Percentiles rank a stretch among this genome's conserved stretches.
phyloP scores from a whole-genome alignment of 169 alveolate genomes.

The Eimeria maxima region DNA sequence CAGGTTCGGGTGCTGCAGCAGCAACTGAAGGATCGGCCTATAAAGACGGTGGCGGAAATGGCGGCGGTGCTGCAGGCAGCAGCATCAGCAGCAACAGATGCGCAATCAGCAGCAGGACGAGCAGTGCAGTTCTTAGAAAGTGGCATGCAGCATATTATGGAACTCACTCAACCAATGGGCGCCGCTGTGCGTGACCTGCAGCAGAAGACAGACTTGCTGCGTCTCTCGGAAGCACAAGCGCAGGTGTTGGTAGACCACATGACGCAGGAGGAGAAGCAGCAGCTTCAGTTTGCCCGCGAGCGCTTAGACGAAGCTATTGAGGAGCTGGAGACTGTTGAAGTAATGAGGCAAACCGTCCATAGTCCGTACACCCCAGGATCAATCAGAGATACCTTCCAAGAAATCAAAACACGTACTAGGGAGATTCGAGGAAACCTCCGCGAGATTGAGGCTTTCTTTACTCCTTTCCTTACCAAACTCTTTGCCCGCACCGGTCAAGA shows the following conservation, averaged over 20 bases:
- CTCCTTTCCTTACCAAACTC: neutral
- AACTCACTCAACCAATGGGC: neutral
- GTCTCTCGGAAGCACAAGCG: neutral
- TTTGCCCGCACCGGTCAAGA: neutral
- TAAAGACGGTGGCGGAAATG: neutral
- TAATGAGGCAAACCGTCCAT: neutral
- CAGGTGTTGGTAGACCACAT: neutral
- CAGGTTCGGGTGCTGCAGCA: neutral
- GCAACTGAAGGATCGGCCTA: neutral
- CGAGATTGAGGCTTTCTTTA: neutral
- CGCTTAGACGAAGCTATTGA: neutral
- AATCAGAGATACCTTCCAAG: neutral
- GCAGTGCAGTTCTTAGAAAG: neutral
- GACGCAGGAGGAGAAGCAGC: constrained; percentile 5
- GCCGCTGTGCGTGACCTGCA: neutral
- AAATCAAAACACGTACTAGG: neutral
- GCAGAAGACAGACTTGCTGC: neutral
- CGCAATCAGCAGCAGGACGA: neutral
- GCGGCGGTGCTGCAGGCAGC: neutral
- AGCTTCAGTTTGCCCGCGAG: neutral
- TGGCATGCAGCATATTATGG: neutral
- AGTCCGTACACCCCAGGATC: neutral
- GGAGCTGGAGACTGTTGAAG: too few species aligned
- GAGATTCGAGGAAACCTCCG: neutral
- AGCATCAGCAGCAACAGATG: constrained; percentile 12